Percentiles rank a stretch among this genome's conserved stretches.
Conservation (phyloP, 2,329 filamentous ascomycete genomes). For the Talaromyces sp. region DNA sequence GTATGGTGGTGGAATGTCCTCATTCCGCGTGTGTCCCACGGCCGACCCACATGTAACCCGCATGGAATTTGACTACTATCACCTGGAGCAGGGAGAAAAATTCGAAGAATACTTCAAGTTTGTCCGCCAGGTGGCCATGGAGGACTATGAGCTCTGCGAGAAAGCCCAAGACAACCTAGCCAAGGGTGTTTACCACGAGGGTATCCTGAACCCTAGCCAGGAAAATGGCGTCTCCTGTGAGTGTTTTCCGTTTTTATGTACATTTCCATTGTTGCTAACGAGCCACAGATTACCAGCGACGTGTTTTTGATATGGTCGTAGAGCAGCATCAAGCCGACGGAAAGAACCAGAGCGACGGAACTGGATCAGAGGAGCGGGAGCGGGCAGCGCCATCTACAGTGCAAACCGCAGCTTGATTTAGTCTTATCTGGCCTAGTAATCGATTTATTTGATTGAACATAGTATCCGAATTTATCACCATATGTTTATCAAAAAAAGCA, state of each 20-base stretch:
- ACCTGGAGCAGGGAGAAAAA: conserved; percentile 53
- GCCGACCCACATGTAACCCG: conserved; percentile 52
- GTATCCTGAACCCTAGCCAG: conserved; percentile 59
- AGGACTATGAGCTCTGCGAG: conserved; percentile 62
- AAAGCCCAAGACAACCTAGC: conserved; percentile 58
- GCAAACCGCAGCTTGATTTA: conserved; percentile 13
- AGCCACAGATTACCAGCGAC: conserved; percentile 48
- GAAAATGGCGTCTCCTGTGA: conserved; percentile 58
- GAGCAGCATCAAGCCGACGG: conserved; percentile 47
- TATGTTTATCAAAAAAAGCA: no score
- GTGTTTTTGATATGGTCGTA: conserved; percentile 50
- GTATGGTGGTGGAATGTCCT: conserved; percentile 61
- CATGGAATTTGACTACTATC: conserved; percentile 65
- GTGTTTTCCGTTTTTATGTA: conserved; percentile 14
- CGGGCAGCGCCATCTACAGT: conserved; percentile 6
- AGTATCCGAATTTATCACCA: no score
- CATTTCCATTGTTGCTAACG: not conserved
- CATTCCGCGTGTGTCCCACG: conserved; percentile 58
- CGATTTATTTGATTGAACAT: not conserved
- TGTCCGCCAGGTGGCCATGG: conserved; percentile 58
- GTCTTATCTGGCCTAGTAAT: not conserved
- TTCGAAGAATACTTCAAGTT: conserved; percentile 62
- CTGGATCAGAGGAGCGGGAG: conserved; percentile 10
- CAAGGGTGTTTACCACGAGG: conserved; percentile 57
- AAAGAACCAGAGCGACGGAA: conserved; percentile 4